phyloP scores from a whole-genome alignment of 2,329 filamentous ascomycete species.

The Penicillium sp. region DNA sequence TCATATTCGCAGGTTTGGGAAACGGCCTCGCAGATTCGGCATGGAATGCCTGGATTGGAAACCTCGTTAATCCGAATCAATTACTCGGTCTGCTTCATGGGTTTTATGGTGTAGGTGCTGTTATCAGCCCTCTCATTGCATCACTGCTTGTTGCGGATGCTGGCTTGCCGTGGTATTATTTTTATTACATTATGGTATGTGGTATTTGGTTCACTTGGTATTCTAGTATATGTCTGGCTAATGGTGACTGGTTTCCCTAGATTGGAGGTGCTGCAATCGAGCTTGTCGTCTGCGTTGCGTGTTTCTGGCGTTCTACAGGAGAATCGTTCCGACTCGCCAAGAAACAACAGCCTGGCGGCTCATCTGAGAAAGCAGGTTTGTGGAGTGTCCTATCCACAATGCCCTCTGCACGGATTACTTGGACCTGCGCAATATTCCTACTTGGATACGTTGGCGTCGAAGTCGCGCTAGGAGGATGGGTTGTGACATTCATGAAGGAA shows the following conservation, averaged over 20 bases:
- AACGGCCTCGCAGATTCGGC: slow-evolving; percentile 61
- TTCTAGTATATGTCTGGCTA: background rate
- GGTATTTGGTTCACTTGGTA: slow-evolving; percentile 44
- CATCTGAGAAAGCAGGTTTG: background rate
- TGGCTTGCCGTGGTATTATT: slow-evolving; percentile 64
- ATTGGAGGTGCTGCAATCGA: slow-evolving; percentile 6
- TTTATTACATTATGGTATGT: slow-evolving; percentile 70
- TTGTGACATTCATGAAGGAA: slow-evolving; percentile 74
- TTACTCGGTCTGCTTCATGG: slow-evolving; percentile 69
- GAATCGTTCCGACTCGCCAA: background rate
- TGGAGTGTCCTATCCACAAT: background rate
- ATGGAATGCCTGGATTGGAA: slow-evolving; percentile 64
- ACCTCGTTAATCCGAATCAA: slow-evolving; percentile 70
- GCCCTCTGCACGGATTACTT: slow-evolving; percentile 33
- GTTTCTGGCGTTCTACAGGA: slow-evolving; percentile 5
- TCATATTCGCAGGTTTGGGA: slow-evolving; percentile 66
- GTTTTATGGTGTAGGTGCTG: slow-evolving; percentile 67
- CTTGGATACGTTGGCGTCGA: slow-evolving; percentile 74
- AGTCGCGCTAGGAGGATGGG: slow-evolving; percentile 65
- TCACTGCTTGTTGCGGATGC: slow-evolving; percentile 69
- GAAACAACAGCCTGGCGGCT: background rate
- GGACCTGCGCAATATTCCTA: slow-evolving; percentile 67
- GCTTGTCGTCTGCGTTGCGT: background rate
- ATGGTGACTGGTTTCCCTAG: background rate
- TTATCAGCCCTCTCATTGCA: slow-evolving; percentile 66